Base-by-base conservation (phyloP, 768 basidiomycete species). In the Lentinula guzmanii region DNA sequence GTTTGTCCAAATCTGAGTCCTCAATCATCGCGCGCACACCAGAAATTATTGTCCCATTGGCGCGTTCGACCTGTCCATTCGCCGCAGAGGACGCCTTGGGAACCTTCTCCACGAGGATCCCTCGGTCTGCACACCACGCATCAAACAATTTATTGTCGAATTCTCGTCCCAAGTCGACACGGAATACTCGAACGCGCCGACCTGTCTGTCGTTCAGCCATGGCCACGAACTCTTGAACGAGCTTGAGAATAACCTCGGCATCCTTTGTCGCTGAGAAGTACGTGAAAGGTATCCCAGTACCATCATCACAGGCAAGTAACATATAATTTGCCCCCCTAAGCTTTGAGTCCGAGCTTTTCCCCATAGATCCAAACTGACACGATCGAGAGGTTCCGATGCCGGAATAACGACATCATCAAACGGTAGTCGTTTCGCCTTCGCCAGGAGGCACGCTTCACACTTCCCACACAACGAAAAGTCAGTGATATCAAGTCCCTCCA, bases 361-460 rank as follows among this genome's bases (percentile, higher is more conserved):
- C 37, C 37, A 39, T 2, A 60, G 34, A 42, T 63, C 48, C 5
- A 60, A 10, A 43, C 52, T 45, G 6, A 63, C 51, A 0, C 62
- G 35, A 3, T 51, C 58, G 1, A 63, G 51, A 1, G 41, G 18
- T 15, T 63, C 58, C 3, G 48, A 10, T 4, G 60, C 58, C 0
- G 43, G 56, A 13, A 18, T 33, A 3, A 63, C 46, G 2, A 59
- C 37, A 4, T 52, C 58, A 35, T 63, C 62, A 34, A 63, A 63
- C 3, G 62, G 60, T 18, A 21, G 39, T 6, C 52, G 52, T 4
- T 7, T 41, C 1, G 42, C 24, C 18, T 56, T 56, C 1, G 18
- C 54, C 33, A n/a, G 28, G 3, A 56, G 21, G 13, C 54, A 56
- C 16, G 5, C 37, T 42, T 56, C 54, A 16, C 54, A 56, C 10